Evolutionary conservation across 2,329 filamentous ascomycete genomes (phyloP).

Genomic region (Thelonectria blattea): DNA sequence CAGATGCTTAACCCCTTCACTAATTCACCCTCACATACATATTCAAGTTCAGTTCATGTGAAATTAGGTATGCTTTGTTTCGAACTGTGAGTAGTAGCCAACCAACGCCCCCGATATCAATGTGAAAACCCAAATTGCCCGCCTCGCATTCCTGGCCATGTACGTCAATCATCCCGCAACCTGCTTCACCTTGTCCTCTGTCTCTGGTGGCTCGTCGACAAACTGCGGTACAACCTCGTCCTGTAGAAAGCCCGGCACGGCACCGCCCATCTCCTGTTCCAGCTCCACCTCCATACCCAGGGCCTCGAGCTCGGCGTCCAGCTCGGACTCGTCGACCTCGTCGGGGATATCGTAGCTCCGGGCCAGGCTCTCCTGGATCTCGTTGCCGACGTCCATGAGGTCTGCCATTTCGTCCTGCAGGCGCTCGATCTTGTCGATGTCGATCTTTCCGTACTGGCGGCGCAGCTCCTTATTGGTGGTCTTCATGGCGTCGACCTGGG

Average conservation of each 20-base stretch:
- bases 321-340: constrained; percentile 93
- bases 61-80: constrained; percentile 1
- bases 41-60: not conserved
- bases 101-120: constrained; percentile 31
- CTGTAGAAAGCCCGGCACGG: constrained; percentile 84
- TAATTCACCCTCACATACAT: too few relatives aligned
- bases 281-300: constrained; percentile 93
- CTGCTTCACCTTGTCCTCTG: constrained; percentile 79
- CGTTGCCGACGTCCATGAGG: constrained; percentile 95
- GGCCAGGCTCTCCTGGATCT: constrained; percentile 94
- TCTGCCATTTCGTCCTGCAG: constrained; percentile 99
- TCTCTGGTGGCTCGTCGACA: constrained; percentile 86
- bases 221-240: constrained; percentile 89
- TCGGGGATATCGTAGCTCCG: constrained; percentile 94
- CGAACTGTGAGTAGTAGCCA: constrained; percentile 24
- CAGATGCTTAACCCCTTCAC: constrained; percentile 8
- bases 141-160: not conserved
- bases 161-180: constrained; percentile 60
- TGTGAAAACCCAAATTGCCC: not conserved
- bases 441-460: constrained; percentile 95
- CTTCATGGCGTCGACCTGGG: constrained; percentile 96
- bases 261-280: constrained; percentile 69
- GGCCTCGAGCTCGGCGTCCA: constrained; percentile 95
- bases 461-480: constrained; percentile 91
- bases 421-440: constrained; percentile 96